These are phyloP conservation scores for Arbutus unedo DNA, from an alignment of 148 eudicot genomes.

Conservation along the genomic window DNA sequence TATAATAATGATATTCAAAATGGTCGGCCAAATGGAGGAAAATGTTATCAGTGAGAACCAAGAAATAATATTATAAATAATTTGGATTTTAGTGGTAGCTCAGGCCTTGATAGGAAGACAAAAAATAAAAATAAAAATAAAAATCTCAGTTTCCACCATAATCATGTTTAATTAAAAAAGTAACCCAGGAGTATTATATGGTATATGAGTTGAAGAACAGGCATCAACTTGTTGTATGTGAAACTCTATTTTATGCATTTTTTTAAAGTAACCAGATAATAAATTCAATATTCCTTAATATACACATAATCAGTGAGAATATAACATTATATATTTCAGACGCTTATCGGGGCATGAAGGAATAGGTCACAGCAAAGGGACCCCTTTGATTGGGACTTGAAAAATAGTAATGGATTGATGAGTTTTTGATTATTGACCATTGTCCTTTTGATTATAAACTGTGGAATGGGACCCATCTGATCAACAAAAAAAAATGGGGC, in stretches of 20 bases:
- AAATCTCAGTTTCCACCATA: conserved; percentile 2
- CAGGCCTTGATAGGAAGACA: not conserved
- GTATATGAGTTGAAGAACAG: conserved; percentile 2
- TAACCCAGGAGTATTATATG: not conserved
- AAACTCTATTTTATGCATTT: not conserved
- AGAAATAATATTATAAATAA: not conserved
- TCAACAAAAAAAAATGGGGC: not conserved
- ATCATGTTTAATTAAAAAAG: not conserved
- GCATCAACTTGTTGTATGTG: conserved; percentile 1
- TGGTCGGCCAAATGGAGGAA: conserved; percentile 6
- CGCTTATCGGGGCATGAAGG: conserved; percentile 21
- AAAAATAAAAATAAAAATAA: not conserved
- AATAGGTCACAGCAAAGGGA: conserved; percentile 21
- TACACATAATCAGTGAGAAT: not conserved
- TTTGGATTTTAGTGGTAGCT: conserved; percentile 14
- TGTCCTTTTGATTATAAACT: not conserved
- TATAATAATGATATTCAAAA: not conserved
- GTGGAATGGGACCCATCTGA: not conserved
- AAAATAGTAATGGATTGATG: conserved; percentile 10
- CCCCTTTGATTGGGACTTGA: conserved; percentile 13
- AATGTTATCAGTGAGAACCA: not conserved
- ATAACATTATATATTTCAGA: not conserved
- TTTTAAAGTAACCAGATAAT: not conserved
- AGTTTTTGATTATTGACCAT: conserved; percentile 27
- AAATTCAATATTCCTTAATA: not conserved